Percentiles rank a stretch among this genome's conserved stretches.
phyloP scores from a whole-genome alignment of 495 filamentous ascomycete genomes.

The Cercophora scortea region DNA sequence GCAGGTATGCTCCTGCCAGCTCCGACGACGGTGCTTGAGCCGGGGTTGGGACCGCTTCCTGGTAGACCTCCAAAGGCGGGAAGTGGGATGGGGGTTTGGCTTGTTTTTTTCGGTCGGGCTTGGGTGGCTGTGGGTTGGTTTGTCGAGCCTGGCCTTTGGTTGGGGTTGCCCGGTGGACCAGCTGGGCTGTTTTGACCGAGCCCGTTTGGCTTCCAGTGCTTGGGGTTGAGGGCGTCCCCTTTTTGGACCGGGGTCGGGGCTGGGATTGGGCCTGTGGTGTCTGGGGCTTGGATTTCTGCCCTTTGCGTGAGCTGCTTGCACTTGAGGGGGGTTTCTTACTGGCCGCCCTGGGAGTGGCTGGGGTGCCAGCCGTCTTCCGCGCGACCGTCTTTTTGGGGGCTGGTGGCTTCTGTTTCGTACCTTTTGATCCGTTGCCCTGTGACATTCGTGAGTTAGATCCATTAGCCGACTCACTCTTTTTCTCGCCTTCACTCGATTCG shows the following conservation, averaged over 20 bases:
- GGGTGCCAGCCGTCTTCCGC: neutral
- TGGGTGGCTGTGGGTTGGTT: too few relatives aligned
- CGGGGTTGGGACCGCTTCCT: neutral
- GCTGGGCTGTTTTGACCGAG: neutral
- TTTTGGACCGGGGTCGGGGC: neutral
- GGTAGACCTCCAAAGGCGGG: neutral
- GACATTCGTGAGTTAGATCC: slow-evolving; percentile 3
- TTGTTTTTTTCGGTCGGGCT: too few relatives aligned
- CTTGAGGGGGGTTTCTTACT: slow-evolving; percentile 2
- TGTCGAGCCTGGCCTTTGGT: neutral
- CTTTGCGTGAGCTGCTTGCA: slow-evolving; percentile 13
- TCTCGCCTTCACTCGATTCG: slow-evolving; percentile 18
- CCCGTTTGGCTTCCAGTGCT: neutral
- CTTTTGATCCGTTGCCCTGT: slow-evolving; percentile 2
- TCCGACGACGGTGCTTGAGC: too few relatives aligned
- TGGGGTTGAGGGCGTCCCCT: neutral
- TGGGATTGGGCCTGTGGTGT: slow-evolving; percentile 1
- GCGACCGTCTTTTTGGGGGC: neutral
- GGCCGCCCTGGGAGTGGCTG: slow-evolving; percentile 4
- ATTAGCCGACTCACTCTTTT: slow-evolving; percentile 10
- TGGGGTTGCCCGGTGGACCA: neutral
- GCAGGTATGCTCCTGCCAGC: neutral
- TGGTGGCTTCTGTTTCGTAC: slow-evolving; percentile 1
- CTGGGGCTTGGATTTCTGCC: slow-evolving; percentile 4
- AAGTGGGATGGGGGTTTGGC: neutral